phyloP scores from a whole-genome alignment of 345 rosid genomes.

The Boechera retrofracta region DNA sequence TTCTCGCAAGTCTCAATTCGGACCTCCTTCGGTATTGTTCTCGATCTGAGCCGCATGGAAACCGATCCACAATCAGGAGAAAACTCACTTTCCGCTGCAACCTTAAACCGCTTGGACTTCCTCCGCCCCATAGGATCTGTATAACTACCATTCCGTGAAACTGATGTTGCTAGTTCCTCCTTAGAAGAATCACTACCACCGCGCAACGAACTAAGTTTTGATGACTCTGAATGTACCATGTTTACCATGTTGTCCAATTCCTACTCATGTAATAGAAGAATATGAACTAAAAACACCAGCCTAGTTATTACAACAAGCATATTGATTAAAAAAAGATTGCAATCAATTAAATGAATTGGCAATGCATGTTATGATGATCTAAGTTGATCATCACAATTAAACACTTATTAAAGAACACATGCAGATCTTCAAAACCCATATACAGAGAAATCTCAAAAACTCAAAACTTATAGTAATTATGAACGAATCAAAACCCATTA shows the following conservation, averaged over 20 bases:
- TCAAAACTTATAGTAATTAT: not conserved
- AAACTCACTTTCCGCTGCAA: conserved; percentile 58
- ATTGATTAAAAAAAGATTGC: not conserved
- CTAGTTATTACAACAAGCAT: not conserved
- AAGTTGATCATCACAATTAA: not conserved
- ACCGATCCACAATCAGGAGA: conserved; percentile 57
- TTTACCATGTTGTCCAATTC: conserved; percentile 24
- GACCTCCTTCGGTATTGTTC: conserved; percentile 21
- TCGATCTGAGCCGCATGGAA: conserved; percentile 31
- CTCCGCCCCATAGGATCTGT: conserved; percentile 22
- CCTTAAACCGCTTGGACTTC: conserved; percentile 53
- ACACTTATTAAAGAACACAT: not conserved
- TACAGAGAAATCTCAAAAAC: not conserved
- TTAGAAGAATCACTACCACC: conserved; percentile 35
- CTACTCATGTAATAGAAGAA: conserved; percentile 28
- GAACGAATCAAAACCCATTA: not conserved
- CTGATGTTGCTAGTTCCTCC: conserved; percentile 39
- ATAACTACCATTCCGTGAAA: conserved; percentile 44
- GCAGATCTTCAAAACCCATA: not conserved
- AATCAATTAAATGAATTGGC: not conserved
- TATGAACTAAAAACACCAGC: conserved; percentile 17
- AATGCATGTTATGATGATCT: conserved; percentile 7
- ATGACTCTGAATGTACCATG: conserved; percentile 28
- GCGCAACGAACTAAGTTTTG: conserved; percentile 3
- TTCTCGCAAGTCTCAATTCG: not conserved